Percentiles rank a stretch among this genome's conserved stretches.
phyloP scores from a whole-genome alignment of 163 green algal species.

The Chlorella variabilis region DNA sequence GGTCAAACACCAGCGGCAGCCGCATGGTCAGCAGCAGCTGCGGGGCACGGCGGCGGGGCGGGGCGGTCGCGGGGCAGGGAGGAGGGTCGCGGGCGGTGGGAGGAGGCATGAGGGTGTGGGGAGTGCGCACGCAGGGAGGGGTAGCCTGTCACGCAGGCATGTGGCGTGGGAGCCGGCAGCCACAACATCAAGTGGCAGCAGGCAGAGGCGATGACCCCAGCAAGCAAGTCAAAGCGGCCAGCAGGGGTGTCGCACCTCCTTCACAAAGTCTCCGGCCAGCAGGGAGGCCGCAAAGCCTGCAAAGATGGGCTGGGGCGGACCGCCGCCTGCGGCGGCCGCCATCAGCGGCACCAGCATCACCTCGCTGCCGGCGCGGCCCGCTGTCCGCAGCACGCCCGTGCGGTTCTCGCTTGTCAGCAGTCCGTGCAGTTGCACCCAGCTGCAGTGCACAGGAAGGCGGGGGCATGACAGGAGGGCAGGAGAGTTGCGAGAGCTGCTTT shows the following conservation, averaged over 20 bases:
- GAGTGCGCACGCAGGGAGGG: too few species aligned
- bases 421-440: constrained; percentile 18
- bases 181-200: too few species aligned
- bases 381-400: neutral
- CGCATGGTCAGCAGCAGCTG: constrained; percentile 47
- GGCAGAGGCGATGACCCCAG: too few species aligned
- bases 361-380: neutral
- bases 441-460: too few species aligned
- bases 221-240: too few species aligned
- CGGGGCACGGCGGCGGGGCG: too few species aligned
- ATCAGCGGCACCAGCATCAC: constrained; percentile 30
- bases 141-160: too few species aligned
- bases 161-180: too few species aligned
- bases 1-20: constrained; percentile 85
- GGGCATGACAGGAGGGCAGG: neutral
- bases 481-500: neutral
- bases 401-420: neutral
- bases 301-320: constrained; percentile 30
- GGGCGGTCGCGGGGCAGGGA: neutral
- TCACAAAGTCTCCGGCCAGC: constrained; percentile 28
- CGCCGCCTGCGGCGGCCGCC: neutral
- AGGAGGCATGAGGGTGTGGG: too few species aligned
- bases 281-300: constrained; percentile 22
- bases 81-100: too few species aligned
- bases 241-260: constrained; percentile 12